Evolutionary conservation across 106 monocot genomes (phyloP), one percentile per base, ranked within the genome.

Genomic region (Allium fistulosum): DNA sequence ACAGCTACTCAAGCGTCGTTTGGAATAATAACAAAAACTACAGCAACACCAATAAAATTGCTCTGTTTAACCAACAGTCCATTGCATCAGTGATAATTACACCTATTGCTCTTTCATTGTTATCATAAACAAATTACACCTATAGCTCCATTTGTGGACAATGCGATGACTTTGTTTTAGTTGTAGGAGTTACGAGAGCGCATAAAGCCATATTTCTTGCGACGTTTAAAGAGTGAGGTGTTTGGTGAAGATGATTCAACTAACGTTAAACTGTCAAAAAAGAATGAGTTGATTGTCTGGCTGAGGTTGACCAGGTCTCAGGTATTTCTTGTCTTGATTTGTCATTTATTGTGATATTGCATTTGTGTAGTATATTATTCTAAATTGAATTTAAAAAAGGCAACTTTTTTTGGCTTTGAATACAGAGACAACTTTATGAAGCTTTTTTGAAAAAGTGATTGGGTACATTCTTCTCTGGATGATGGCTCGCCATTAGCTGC

Each of bases 341-440:
- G 2, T 47, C 7, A 11, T 9, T 63, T 27, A 7, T 17, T 59
- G 7, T 15, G 7, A 16, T 69, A 37, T 37, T 37, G 37, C 37
- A 37, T 37, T 1, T 37, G 37, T 37, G 37, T 1, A 37, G 37
- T 37, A 5, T 45, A 28, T 9, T 15, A 17, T 26, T 27, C 1
- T n/a, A 56, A 7, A 69, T 69, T 45, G 16, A 69, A 45, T 50
- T 55, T 57, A 69, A 10, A 4, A 56, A 56, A 0, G 4, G 2
- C 9, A 7, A 27, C 27, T 9, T 70, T 26, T 37, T 37, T 37
- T 0, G 22, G 22, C 37, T 37, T 61, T 68, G 57, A 61, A 68
- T 76, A 72, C 87, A 99, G 99, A 82, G 92, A 74, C 87, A 90
- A 84, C 63, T 99, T 14, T 99, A 99, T 81, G 99, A 99, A 90